A percentile compares a stretch with the other conserved stretches of the same genome.
phyloP scores from a whole-genome alignment of 139 green algal species.

The Chlorella sp. region DNA sequence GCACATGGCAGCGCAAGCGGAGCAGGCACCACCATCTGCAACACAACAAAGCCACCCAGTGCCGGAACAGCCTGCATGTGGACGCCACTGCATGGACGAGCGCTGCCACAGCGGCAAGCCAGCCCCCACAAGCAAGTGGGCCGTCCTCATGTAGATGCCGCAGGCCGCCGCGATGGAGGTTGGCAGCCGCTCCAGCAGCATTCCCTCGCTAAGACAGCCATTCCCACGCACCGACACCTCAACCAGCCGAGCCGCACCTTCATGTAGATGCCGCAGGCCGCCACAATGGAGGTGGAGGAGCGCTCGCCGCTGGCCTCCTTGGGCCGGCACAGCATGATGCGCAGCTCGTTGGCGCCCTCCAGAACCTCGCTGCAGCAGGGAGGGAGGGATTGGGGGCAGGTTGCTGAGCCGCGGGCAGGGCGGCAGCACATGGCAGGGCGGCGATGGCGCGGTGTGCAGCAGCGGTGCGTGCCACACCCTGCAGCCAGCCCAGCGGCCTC shows the following conservation, averaged over 20 bases:
- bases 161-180: slow-evolving; percentile 81
- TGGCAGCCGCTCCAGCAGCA: too few relatives aligned
- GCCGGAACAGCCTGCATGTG: not conserved
- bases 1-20: too few relatives aligned
- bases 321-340: slow-evolving; percentile 88
- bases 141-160: slow-evolving; percentile 87
- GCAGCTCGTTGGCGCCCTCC: slow-evolving; percentile 81
- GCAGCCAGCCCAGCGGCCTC: too few relatives aligned
- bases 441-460: too few relatives aligned
- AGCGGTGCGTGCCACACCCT: not conserved
- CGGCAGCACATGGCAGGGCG: not conserved
- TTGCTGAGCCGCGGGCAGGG: not conserved
- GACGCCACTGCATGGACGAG: not conserved
- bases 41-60: not conserved
- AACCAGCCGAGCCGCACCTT: too few relatives aligned
- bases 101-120: too few relatives aligned
- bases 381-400: not conserved
- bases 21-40: too few relatives aligned
- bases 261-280: slow-evolving; percentile 92
- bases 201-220: too few relatives aligned
- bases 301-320: slow-evolving; percentile 58
- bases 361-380: slow-evolving; percentile 75
- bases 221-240: too few relatives aligned
- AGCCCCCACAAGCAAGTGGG: too few relatives aligned
- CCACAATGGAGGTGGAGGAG: slow-evolving; percentile 70